Percentiles rank a stretch among this genome's conserved stretches.
Evolutionary conservation across 78 protist species (phyloP).

Genomic region (Acrasis kona): DNA sequence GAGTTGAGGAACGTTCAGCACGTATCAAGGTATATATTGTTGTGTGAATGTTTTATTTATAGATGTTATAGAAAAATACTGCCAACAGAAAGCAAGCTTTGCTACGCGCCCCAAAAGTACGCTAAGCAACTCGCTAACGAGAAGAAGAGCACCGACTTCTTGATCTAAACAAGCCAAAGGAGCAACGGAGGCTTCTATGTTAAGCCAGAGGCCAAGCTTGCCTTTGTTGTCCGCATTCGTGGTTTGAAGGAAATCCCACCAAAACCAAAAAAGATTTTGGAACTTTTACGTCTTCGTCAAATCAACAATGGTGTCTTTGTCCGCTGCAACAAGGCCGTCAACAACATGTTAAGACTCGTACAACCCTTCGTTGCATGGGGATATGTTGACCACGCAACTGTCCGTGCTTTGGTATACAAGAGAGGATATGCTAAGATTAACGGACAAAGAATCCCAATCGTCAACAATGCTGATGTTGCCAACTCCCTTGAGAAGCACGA

Average conservation of each 20-base stretch:
- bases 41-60: no score
- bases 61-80: no score
- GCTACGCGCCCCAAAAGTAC: no score
- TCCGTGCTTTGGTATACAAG: constrained; percentile 96
- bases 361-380: constrained; percentile 98
- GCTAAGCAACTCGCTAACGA: not conserved
- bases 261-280: constrained; percentile 87
- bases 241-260: constrained; percentile 96
- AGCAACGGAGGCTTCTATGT: constrained; percentile 83
- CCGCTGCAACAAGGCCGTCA: constrained; percentile 93
- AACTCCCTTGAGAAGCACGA: constrained; percentile 67
- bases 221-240: constrained; percentile 96
- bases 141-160: no score
- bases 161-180: no score
- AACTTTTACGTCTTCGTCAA: constrained; percentile 96
- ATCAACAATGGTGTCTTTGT: constrained; percentile 97
- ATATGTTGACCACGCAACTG: constrained; percentile 89
- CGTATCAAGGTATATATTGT: no score
- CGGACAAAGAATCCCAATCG: constrained; percentile 85
- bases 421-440: constrained; percentile 93
- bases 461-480: constrained; percentile 79
- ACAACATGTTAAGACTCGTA: constrained; percentile 90
- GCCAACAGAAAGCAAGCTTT: no score
- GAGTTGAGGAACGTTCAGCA: no score
- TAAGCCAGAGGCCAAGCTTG: constrained; percentile 94